Evolutionary conservation across 345 rosid species (phyloP).

Genomic region (Bruguiera gymnorhiza): DNA sequence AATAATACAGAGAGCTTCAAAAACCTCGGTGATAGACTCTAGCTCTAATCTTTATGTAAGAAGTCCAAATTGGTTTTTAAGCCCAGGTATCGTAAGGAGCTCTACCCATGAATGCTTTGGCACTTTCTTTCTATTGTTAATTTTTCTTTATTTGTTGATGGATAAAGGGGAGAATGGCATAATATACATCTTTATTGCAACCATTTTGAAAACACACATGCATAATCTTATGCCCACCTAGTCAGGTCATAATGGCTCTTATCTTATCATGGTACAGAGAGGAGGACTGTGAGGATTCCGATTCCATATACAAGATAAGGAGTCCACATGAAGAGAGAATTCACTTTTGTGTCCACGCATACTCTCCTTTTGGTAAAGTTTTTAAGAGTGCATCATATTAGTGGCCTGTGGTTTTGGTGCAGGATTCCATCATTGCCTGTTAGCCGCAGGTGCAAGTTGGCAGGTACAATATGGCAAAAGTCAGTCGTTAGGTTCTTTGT

Average conservation of each 20-base stretch:
- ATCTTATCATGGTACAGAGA: conserved; percentile 25
- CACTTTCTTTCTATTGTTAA: too few species aligned
- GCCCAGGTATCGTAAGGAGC: too few species aligned
- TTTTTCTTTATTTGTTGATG: not conserved
- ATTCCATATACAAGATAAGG: not conserved
- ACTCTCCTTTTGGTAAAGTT: conserved; percentile 15
- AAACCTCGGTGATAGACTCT: not conserved
- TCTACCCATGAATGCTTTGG: too few species aligned
- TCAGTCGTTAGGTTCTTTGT: conserved; percentile 7
- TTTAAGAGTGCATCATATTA: conserved; percentile 12
- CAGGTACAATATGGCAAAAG: conserved; percentile 38
- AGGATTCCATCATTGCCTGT: conserved; percentile 32
- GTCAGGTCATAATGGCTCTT: conserved; percentile 35
- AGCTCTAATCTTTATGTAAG: too few species aligned
- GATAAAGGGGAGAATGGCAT: not conserved
- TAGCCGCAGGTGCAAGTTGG: conserved; percentile 40
- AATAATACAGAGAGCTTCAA: not conserved
- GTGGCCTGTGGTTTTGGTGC: conserved; percentile 27
- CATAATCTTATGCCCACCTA: conserved; percentile 28
- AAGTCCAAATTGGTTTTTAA: too few species aligned
- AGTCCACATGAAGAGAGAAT: conserved; percentile 15
- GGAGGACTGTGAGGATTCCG: conserved; percentile 12
- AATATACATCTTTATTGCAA: conserved; percentile 26
- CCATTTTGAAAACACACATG: conserved; percentile 28
- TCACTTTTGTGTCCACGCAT: conserved; percentile 26